Evolutionary conservation across 305 asterid genomes (phyloP).

Genomic region (Stenogyne calaminthoides): DNA sequence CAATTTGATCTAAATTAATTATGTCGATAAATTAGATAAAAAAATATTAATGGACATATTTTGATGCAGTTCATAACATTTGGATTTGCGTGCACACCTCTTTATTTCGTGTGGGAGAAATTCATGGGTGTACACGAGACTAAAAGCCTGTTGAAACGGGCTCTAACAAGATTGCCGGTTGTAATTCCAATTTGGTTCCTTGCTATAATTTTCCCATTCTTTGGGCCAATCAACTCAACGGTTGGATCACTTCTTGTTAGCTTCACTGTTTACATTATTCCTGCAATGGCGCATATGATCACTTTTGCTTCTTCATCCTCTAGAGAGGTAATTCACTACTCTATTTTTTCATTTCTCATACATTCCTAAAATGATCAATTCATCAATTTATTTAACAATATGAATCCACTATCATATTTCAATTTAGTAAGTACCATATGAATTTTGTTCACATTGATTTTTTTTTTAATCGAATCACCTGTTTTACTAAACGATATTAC

Average conservation of each 20-base stretch:
- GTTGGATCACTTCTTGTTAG: conserved; percentile 87
- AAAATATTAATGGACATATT: not conserved
- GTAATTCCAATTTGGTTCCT: conserved; percentile 81
- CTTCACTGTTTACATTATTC: conserved; percentile 84
- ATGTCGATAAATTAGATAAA: not conserved
- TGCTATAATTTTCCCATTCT: conserved; percentile 77
- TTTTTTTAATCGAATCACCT: too few relatives aligned
- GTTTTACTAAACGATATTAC: too few relatives aligned
- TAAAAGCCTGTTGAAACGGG: conserved; percentile 64
- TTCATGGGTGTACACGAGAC: conserved; percentile 68
- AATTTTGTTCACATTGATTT: too few relatives aligned
- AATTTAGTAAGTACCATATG: too few relatives aligned
- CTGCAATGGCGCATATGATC: conserved; percentile 84
- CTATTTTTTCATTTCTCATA: not conserved
- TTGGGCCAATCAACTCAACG: conserved; percentile 78
- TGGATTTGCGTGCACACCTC: conserved; percentile 82
- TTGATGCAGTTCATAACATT: conserved; percentile 72
- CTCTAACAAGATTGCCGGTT: conserved; percentile 68
- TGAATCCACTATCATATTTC: not conserved
- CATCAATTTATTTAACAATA: not conserved
- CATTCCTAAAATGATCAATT: not conserved
- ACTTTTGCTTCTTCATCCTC: conserved; percentile 76
- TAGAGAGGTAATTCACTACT: conserved; percentile 52
- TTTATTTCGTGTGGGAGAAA: conserved; percentile 85
- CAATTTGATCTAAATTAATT: not conserved